Conservation (phyloP, 2,329 filamentous ascomycete species). For the Blastomyces parvus region DNA sequence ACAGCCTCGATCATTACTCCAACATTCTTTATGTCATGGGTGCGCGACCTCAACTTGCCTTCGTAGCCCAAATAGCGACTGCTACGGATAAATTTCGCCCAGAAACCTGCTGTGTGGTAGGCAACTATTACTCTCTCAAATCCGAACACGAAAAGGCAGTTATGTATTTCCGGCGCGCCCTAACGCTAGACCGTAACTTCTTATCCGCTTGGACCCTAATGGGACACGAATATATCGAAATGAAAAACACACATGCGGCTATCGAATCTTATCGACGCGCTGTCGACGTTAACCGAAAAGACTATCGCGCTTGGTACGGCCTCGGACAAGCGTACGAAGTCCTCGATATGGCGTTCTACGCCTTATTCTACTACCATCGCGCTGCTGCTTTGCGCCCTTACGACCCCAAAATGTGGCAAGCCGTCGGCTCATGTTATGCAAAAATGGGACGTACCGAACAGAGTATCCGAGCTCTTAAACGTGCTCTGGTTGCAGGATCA, state of each 20-base stretch:
- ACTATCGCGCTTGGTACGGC: constrained; percentile 97
- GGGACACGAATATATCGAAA: constrained; percentile 97
- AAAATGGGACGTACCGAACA: constrained; percentile 82
- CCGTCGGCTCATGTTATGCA: constrained; percentile 81
- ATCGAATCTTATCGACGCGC: constrained; percentile 95
- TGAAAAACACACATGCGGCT: constrained; percentile 96
- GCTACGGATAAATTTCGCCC: constrained; percentile 91
- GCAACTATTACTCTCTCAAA: constrained; percentile 92
- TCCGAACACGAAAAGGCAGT: constrained; percentile 97
- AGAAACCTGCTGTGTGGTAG: constrained; percentile 92
- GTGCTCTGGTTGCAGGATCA: constrained; percentile 77
- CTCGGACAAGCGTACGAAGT: constrained; percentile 96
- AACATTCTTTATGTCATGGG: constrained; percentile 96
- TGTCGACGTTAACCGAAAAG: constrained; percentile 89
- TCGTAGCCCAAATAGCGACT: constrained; percentile 82
- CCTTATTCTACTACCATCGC: constrained; percentile 94
- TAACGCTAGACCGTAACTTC: constrained; percentile 83
- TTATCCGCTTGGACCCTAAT: constrained; percentile 96
- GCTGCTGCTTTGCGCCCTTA: constrained; percentile 87
- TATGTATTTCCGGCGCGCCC: constrained; percentile 88
- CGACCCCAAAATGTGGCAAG: constrained; percentile 98
- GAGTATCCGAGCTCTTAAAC: constrained; percentile 89
- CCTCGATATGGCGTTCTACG: constrained; percentile 95
- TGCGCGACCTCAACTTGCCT: constrained; percentile 77
- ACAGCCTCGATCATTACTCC: constrained; percentile 89